Conservation (phyloP, 345 rosid species). For the Arabis alpina region DNA sequence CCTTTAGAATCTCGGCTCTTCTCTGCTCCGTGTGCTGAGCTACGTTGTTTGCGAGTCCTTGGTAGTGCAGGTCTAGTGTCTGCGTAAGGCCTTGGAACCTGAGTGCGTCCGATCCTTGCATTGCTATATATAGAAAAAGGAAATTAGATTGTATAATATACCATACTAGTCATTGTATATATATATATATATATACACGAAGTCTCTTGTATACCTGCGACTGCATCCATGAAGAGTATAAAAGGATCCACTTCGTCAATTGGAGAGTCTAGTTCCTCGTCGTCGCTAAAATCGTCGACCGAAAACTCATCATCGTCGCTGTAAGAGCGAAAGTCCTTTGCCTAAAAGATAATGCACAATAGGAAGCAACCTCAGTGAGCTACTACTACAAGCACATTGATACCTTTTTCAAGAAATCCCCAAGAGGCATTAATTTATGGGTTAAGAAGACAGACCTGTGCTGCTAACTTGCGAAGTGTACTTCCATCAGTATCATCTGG, state of each 20-base stretch:
- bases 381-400: slow-evolving; percentile 12
- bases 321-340: slow-evolving; percentile 75
- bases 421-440: background rate
- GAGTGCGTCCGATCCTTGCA: slow-evolving; percentile 69
- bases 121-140: slow-evolving; percentile 42
- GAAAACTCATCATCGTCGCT: slow-evolving; percentile 71
- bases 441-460: slow-evolving; percentile 62
- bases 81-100: slow-evolving; percentile 87
- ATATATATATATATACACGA: background rate
- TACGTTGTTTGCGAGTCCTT: slow-evolving; percentile 83
- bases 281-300: slow-evolving; percentile 88
- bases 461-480: slow-evolving; percentile 83
- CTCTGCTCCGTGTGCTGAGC: slow-evolving; percentile 96
- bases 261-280: slow-evolving; percentile 94
- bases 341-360: slow-evolving; percentile 46
- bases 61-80: slow-evolving; percentile 80
- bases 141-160: background rate
- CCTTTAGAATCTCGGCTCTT: slow-evolving; percentile 87
- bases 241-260: slow-evolving; percentile 98
- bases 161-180: background rate
- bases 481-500: slow-evolving; percentile 89
- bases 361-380: slow-evolving; percentile 10
- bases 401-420: background rate
- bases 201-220: slow-evolving; percentile 60
- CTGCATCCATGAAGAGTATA: slow-evolving; percentile 83